Evolutionary conservation across 1,139 yeast species (phyloP).

Genomic region (Pichia sp.): DNA sequence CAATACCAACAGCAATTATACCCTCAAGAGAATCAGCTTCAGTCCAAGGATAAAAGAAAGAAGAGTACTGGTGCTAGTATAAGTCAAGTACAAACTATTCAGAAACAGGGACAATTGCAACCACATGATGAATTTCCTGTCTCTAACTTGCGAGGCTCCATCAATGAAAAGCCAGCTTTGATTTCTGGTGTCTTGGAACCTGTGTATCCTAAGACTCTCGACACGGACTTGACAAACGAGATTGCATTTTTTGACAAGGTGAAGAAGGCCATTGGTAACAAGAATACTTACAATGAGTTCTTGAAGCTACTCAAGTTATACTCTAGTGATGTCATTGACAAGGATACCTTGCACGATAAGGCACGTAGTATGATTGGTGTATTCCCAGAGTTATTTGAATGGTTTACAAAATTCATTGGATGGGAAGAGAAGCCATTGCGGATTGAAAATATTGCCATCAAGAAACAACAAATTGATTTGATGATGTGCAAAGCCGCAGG

Average conservation of each 20-base stretch:
- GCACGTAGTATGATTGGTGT: slow-evolving; percentile 81
- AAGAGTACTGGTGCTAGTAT: slow-evolving; percentile 8
- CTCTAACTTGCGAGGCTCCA: slow-evolving; percentile 42
- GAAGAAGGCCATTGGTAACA: slow-evolving; percentile 82
- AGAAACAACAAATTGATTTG: slow-evolving; percentile 84
- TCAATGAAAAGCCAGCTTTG: slow-evolving; percentile 52
- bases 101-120: slow-evolving; percentile 25
- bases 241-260: slow-evolving; percentile 87
- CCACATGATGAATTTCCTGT: slow-evolving; percentile 40
- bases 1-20: slow-evolving; percentile 3
- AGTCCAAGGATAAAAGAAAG: slow-evolving; percentile 7
- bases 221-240: slow-evolving; percentile 70
- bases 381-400: slow-evolving; percentile 69
- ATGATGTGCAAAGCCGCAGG: slow-evolving; percentile 85
- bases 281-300: slow-evolving; percentile 86
- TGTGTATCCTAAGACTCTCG: slow-evolving; percentile 57
- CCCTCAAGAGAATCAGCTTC: slow-evolving; percentile 5
- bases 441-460: slow-evolving; percentile 82
- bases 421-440: slow-evolving; percentile 69
- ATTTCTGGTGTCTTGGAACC: slow-evolving; percentile 89
- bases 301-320: slow-evolving; percentile 78
- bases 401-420: slow-evolving; percentile 92
- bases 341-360: slow-evolving; percentile 71
- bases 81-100: slow-evolving; percentile 10
- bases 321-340: slow-evolving; percentile 86